phyloP scores from a whole-genome alignment of 2,329 filamentous ascomycete genomes.

The Pseudopyricularia javanii region DNA sequence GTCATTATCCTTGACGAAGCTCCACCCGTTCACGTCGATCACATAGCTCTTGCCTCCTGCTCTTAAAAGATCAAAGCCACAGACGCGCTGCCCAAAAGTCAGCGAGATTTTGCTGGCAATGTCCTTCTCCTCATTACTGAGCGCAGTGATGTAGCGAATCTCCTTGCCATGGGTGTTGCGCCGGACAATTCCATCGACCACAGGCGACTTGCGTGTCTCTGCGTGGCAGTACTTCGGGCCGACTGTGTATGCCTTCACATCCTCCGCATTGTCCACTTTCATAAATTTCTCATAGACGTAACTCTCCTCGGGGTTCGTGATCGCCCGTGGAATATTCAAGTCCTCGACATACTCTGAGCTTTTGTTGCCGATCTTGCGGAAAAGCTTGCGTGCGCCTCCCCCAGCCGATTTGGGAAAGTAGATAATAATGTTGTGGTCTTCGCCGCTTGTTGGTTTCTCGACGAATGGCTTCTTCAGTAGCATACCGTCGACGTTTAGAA shows the following conservation, averaged over 20 bases:
- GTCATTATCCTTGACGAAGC: constrained; percentile 98
- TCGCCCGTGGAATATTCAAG: constrained; percentile 63
- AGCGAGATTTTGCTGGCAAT: constrained; percentile 85
- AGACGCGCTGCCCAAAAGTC: constrained; percentile 88
- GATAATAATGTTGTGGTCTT: constrained; percentile 98
- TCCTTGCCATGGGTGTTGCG: constrained; percentile 97
- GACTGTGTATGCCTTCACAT: constrained; percentile 97
- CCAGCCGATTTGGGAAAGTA: constrained; percentile 84
- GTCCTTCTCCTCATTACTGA: constrained; percentile 67
- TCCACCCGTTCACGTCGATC: constrained; percentile 99
- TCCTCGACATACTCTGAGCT: constrained; percentile 86
- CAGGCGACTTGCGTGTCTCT: constrained; percentile 92
- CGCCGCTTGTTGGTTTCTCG: constrained; percentile 94
- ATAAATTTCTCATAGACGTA: constrained; percentile 98
- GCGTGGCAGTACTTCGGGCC: constrained; percentile 89
- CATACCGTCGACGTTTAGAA: constrained; percentile 74
- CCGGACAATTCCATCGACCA: constrained; percentile 90
- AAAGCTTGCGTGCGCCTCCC: constrained; percentile 81
- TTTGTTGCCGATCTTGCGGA: constrained; percentile 97
- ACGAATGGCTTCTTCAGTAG: constrained; percentile 86
- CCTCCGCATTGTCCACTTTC: constrained; percentile 90
- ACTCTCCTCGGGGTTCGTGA: constrained; percentile 69
- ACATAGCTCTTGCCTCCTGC: constrained; percentile 87
- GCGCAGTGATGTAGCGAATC: constrained; percentile 81
- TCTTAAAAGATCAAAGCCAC: constrained; percentile 86